Evolutionary conservation across 2,329 filamentous ascomycete species (phyloP).

Genomic region (Ophiostoma sp.): DNA sequence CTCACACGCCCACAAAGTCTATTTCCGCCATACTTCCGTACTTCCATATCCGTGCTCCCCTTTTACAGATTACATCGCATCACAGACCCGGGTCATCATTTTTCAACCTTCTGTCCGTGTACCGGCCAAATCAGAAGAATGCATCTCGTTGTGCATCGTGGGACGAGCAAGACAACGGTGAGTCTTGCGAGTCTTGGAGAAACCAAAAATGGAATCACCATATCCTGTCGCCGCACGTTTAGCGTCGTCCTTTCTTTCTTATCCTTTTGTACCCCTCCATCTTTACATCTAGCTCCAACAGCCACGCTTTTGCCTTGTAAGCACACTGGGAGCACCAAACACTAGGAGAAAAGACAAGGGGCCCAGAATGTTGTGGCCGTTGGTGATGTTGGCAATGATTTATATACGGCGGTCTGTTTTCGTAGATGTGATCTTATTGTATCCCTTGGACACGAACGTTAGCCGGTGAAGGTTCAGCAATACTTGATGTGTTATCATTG

Average conservation of each 20-base stretch:
- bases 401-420: neutral
- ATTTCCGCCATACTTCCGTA: constrained; percentile 5
- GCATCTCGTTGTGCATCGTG: too few relatives aligned
- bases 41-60: neutral
- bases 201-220: too few relatives aligned
- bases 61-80: neutral
- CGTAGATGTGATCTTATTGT: neutral
- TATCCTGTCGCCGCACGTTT: too few relatives aligned
- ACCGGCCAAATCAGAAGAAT: too few relatives aligned
- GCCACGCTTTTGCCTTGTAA: neutral
- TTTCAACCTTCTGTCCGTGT: neutral
- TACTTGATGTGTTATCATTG: neutral
- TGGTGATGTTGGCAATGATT: neutral
- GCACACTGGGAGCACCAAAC: too few relatives aligned
- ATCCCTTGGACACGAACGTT: neutral
- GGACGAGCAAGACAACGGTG: too few relatives aligned
- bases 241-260: too few relatives aligned
- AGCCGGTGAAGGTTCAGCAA: neutral
- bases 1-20: neutral
- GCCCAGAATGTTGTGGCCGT: too few relatives aligned
- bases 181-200: too few relatives aligned
- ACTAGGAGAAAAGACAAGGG: too few relatives aligned
- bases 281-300: neutral
- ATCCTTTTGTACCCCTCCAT: neutral
- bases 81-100: neutral